Evolutionary conservation across 2,329 filamentous ascomycete species (phyloP), one percentile per base, ranked within the genome.

Genomic region (Metarhizium guizhouense): DNA sequence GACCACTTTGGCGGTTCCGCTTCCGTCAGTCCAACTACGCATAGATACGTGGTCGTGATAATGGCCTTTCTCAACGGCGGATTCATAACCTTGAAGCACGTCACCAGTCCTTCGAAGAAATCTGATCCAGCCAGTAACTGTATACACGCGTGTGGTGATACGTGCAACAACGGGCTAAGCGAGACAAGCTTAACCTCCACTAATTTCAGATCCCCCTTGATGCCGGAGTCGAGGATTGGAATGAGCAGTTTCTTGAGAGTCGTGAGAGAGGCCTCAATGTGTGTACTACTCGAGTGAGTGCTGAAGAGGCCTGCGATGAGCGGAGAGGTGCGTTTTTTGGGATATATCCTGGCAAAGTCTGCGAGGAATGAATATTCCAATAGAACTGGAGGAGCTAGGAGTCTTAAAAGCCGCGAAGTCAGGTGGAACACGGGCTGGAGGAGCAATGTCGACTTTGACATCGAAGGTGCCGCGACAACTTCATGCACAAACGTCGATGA

Each of bases 41-140:
- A 87, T 3, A 95, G 75, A 65, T 94, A 96, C 13, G 83, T 75
- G 3, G 87, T 86, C 1, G 87, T 83, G 50, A 92, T 78, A 34
- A 95, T 79, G 16, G 81, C 78, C 59, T 82, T 87, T 57, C 85
- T 82, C 47, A 91, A 63, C 0, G 79, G 77, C 18, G 81, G 79
- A 56, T 85, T 82, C 68, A 82, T 84, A 56, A 85, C 78, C 51
- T 75, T 78, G 69, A 86, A 92, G 58, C 84, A 84, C 52, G 74
- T 74, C 42, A 83, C 75, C 13, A 96, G 76, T 0, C 87, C 83
- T 67, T 96, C 93, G 20, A 96, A 71, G 62, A 94, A 93, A 70
- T 96, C 93, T 52, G 88, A 91, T 1, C 93, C 93, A 0, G 87
- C 87, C 62, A 95, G 81, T 63, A 96, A 85, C 61, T 88, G 75